Conservation (phyloP, 106 monocot species). For the Dioscorea zingiberensis region DNA sequence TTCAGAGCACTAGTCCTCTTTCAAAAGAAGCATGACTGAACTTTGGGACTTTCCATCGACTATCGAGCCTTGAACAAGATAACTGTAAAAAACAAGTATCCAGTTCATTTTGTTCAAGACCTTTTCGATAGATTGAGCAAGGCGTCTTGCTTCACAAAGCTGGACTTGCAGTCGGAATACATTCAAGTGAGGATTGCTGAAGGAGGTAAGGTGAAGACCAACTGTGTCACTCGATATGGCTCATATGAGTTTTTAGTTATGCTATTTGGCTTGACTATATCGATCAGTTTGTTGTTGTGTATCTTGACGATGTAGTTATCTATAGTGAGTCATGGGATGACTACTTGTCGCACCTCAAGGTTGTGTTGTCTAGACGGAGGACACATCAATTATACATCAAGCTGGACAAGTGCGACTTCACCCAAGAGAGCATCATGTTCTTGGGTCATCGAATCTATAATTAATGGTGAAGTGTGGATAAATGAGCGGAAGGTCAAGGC, state of each 20-base stretch:
- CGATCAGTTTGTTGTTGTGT: too few species aligned
- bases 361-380: not conserved
- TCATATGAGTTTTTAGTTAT: too few species aligned
- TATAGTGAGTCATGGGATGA: not conserved
- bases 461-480: not conserved
- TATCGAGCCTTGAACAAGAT: too few species aligned
- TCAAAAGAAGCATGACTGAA: too few species aligned
- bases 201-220: too few species aligned
- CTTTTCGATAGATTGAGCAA: not conserved
- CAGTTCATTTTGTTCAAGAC: not conserved
- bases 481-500: not conserved
- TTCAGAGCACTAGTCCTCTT: not conserved
- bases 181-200: not conserved
- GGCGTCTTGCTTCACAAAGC: not conserved
- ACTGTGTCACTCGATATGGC: not conserved
- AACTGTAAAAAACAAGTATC: not conserved
- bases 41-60: too few species aligned
- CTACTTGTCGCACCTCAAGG: not conserved
- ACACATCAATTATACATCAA: not conserved
- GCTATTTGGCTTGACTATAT: too few species aligned
- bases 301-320: not conserved
- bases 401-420: not conserved
- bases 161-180: not conserved
- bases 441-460: not conserved
- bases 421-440: not conserved